Evolutionary conservation across 441 rosid species (phyloP).

Genomic region (Euphorbia schlechtendalii): DNA sequence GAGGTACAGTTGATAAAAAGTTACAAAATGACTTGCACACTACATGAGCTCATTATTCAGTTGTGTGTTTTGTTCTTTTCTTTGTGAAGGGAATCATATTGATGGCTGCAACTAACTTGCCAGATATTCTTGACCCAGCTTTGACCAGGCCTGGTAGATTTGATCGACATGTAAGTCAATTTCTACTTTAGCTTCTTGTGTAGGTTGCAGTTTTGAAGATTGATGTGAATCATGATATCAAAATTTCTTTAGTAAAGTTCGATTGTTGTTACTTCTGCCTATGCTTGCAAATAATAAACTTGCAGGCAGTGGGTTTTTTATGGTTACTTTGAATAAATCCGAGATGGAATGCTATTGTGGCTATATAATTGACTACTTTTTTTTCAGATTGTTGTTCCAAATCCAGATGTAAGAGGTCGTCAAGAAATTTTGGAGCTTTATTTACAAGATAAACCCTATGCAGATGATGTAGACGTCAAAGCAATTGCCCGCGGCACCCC

Average conservation of each 20-base stretch:
- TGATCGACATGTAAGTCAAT: slow-evolving; percentile 86
- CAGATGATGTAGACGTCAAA: slow-evolving; percentile 79
- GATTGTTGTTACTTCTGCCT: neutral
- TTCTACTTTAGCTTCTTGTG: slow-evolving; percentile 13
- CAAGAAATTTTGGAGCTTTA: slow-evolving; percentile 96
- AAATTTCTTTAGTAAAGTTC: neutral
- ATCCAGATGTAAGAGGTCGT: slow-evolving; percentile 87
- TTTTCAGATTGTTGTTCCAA: slow-evolving; percentile 84
- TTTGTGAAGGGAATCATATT: slow-evolving; percentile 78
- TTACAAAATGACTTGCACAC: too few relatives aligned
- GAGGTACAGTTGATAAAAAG: slow-evolving; percentile 52
- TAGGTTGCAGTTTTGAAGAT: neutral
- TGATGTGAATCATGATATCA: neutral
- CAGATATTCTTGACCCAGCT: slow-evolving; percentile 98
- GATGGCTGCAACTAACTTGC: slow-evolving; percentile 99
- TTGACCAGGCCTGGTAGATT: slow-evolving; percentile 99
- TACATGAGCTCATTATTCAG: slow-evolving; percentile 4
- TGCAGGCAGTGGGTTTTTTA: too few relatives aligned
- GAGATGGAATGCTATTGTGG: too few relatives aligned
- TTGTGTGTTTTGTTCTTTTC: slow-evolving; percentile 9
- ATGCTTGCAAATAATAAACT: slow-evolving; percentile 6
- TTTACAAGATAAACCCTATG: slow-evolving; percentile 84
- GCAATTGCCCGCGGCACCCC: slow-evolving; percentile 98
- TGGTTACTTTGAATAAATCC: too few relatives aligned
- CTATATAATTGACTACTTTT: slow-evolving; percentile 25